Evolutionary conservation across 768 basidiomycete species (phyloP).

Genomic region (Amanita thiersii): DNA sequence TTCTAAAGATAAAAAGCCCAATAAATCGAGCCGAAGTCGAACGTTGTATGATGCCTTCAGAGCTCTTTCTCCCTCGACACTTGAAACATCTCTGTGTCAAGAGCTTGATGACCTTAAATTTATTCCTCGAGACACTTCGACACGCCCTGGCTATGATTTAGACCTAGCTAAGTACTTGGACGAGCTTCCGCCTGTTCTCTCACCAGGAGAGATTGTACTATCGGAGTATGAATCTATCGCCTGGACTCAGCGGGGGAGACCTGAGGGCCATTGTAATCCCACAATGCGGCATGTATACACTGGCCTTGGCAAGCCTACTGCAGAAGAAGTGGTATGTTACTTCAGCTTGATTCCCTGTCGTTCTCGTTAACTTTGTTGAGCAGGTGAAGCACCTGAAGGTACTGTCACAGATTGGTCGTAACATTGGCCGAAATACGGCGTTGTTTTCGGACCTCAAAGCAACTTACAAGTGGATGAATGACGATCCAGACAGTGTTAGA

Average conservation of each 20-base stretch:
- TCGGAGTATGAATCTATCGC: constrained; percentile 29
- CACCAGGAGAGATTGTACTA: constrained; percentile 29
- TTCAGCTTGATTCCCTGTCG: neutral
- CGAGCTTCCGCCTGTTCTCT: constrained; percentile 23
- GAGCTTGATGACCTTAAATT: constrained; percentile 27
- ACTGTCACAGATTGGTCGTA: constrained; percentile 21
- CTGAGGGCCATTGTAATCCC: constrained; percentile 23
- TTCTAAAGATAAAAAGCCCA: constrained; percentile 13
- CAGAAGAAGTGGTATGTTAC: constrained; percentile 33
- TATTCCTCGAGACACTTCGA: constrained; percentile 25
- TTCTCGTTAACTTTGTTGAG: neutral
- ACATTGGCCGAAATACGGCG: constrained; percentile 16
- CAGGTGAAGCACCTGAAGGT: constrained; percentile 34
- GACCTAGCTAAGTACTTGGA: constrained; percentile 17
- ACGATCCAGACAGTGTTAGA: constrained; percentile 15
- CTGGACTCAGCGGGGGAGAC: constrained; percentile 38
- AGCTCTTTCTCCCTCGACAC: constrained; percentile 22
- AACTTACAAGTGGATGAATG: constrained; percentile 37
- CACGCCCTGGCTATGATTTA: constrained; percentile 12
- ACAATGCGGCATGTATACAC: constrained; percentile 19
- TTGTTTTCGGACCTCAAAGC: constrained; percentile 28
- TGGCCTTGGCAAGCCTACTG: constrained; percentile 30
- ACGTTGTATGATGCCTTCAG: constrained; percentile 23
- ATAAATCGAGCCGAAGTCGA: constrained; percentile 17
- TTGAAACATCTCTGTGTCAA: constrained; percentile 18